Base-by-base conservation (phyloP, 2,329 filamentous ascomycete genomes). In the Paecilomyces niveus region DNA sequence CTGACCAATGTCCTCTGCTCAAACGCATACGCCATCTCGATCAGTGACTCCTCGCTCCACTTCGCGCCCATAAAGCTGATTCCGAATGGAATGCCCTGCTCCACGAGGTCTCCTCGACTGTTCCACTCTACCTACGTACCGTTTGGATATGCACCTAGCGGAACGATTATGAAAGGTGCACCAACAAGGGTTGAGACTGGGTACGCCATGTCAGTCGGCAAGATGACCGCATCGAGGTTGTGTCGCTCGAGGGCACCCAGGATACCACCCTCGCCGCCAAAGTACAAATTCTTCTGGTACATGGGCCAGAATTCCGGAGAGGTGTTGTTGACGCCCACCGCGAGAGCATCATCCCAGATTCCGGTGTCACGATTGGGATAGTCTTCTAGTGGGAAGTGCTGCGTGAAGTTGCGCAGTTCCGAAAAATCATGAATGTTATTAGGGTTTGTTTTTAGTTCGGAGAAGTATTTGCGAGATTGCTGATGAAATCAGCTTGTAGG, bases 1-100 rank as follows among this genome's bases (percentile, higher is more conserved):
- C 83, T 73, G 10, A 78, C 74, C 65, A 73, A 70, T 2, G 81
- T 87, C 62, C 78, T 74, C 74, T 88, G 84, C 75, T 90, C 87
- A 71, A 85, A 89, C 3, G 84, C 86, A 75, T 87, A 89, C 6
- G 86, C 87, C 67, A 85, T 80, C 0, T 82, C 83, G 58, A 90
- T 83, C 63, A 90, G 66, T 31, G 72, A 77, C 64, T 81, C 82
- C 69, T 90, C 87, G 35, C 78, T 82, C 75, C 83, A 90, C 54
- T 78, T 79, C 2, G 72, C 71, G 0, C 86, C 88, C 53, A 88
- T 73, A 64, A 89, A 89, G 7, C 78, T 79, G 10, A 90, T 72
- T 0, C 87, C 87, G 65, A 88, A 87, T 22, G 79, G 79, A 24
- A 84, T 69, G 18, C 75, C 85, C 0, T 72, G 75, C 0, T 72